A percentile compares a stretch with the other conserved stretches of the same genome.
Conservation (phyloP, 805 yeast species). For the Priceomyces fermenticarens region DNA sequence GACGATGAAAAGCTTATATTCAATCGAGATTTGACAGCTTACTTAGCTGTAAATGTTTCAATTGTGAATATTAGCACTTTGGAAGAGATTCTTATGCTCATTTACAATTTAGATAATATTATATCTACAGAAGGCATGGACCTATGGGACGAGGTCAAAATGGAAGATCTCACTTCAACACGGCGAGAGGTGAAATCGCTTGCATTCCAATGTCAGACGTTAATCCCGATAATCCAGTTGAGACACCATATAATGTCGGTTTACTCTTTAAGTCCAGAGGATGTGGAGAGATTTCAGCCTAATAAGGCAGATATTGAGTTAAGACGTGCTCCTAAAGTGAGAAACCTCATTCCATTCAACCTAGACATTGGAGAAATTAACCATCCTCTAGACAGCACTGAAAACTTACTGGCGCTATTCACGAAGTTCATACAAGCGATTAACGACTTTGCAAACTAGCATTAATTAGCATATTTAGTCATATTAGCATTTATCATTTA, state of each 20-base stretch:
- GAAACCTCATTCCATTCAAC: conserved; percentile 6
- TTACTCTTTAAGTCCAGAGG: conserved; percentile 19
- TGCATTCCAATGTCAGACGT: conserved; percentile 5
- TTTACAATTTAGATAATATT: conserved; percentile 43
- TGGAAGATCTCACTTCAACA: conserved; percentile 9
- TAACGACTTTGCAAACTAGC: conserved; percentile 9
- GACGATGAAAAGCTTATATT: conserved; percentile 5
- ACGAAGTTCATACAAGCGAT: conserved; percentile 8
- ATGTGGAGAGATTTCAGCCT: conserved; percentile 25
- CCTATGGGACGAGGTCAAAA: conserved; percentile 19
- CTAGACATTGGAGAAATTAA: conserved; percentile 7
- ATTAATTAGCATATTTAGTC: conserved; percentile 1
- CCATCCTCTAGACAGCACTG: conserved; percentile 2
- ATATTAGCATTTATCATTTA: not conserved
- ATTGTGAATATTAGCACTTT: conserved; percentile 34
- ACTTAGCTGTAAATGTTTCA: conserved; percentile 37
- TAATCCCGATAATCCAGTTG: conserved; percentile 12
- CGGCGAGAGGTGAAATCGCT: too few species aligned
- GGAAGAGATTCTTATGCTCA: conserved; percentile 51
- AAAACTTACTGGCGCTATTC: conserved; percentile 4
- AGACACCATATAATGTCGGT: conserved; percentile 16
- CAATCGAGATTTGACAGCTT: conserved; percentile 20
- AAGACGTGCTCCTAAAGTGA: conserved; percentile 24
- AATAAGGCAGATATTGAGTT: conserved; percentile 30
- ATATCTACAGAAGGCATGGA: conserved; percentile 41